These are phyloP conservation scores for Colletotrichum chrysophilum DNA, from an alignment of 2,329 filamentous ascomycete species.

Conservation along the genomic window DNA sequence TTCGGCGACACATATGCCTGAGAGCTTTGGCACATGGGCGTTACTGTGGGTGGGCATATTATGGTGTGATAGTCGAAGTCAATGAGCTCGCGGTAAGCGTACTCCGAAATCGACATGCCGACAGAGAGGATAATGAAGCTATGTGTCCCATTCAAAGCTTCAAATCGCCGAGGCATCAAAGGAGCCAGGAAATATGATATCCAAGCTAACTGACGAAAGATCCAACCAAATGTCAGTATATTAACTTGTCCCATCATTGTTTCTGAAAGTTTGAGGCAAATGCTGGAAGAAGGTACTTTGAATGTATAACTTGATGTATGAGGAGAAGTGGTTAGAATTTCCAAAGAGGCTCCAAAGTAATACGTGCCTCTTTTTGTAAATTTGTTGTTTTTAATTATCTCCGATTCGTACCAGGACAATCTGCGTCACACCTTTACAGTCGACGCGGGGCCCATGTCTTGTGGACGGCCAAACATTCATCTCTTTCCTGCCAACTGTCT, in stretches of 20 bases:
- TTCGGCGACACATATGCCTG: neutral
- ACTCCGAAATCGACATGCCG: neutral
- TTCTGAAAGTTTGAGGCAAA: neutral
- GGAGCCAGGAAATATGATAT: rapidly evolving
- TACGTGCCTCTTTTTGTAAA: neutral
- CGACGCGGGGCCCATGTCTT: neutral
- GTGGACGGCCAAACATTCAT: neutral
- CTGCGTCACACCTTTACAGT: neutral
- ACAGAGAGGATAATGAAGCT: rapidly evolving
- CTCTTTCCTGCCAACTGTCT: neutral
- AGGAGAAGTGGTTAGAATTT: rapidly evolving
- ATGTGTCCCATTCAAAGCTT: rapidly evolving
- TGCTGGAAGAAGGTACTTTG: rapidly evolving
- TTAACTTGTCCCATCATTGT: neutral
- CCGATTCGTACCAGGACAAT: neutral
- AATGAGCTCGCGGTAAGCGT: neutral
- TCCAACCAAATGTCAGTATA: too few relatives aligned
- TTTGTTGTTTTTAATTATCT: neutral
- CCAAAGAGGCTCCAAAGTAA: neutral
- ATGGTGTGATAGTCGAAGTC: rapidly evolving
- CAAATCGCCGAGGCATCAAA: neutral
- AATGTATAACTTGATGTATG: neutral
- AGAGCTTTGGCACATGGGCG: neutral
- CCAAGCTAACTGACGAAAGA: neutral
- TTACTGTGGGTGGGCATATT: rapidly evolving